Base-by-base conservation (phyloP, 495 filamentous ascomycete genomes). In the Aspergillus ostianus region DNA sequence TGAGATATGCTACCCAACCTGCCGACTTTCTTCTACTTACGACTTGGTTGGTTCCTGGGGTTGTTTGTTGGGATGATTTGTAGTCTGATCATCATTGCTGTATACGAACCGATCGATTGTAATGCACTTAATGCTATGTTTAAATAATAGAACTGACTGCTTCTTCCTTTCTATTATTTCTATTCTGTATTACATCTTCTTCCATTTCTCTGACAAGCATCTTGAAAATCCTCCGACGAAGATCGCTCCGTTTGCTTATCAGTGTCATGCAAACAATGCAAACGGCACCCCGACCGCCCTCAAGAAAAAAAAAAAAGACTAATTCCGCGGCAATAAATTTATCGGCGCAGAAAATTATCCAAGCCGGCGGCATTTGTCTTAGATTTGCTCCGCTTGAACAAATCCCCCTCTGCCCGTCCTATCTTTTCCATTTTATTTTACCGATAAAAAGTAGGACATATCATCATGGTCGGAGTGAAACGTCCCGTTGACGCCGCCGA, bases 391-490 rank as follows among this genome's bases (percentile, higher is more conserved):
- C 51, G 53, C 48, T 47, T 30, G 45, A 26, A 20, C 10, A 29
- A 48, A 26, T 30, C 29, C 45, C 20, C 18, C 41, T 8, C 30
- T 44, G 41, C 2, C 0, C 30, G 20, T 55, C 48, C 15, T 12
- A 21, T 47, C 15, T 18, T 62, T 20, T 46, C 29, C 32, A 26
- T 53, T 51, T 62, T 20, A 20, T 47, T 29, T 30, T 53, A 51
- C 41, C 46, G 45, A 23, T 47, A 55, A 50, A 47, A 45, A 12
- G 58, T 47, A 18, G 60, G 55, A 51, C 19, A 51, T 49, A 41
- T 64, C 51, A 71, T 32, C 20, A 79, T 80, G 77, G 71, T 73
- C 59, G 77, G 77, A 64, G 62, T 77, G 7, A 80, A 80, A 64
- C 76, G 77, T 56, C 64, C 64, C 8, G 76, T 79, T 56, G 77